These are phyloP conservation scores for Cyclostephanos tholiformis DNA, from an alignment of 108 stramenopile species.

Conservation along the genomic window DNA sequence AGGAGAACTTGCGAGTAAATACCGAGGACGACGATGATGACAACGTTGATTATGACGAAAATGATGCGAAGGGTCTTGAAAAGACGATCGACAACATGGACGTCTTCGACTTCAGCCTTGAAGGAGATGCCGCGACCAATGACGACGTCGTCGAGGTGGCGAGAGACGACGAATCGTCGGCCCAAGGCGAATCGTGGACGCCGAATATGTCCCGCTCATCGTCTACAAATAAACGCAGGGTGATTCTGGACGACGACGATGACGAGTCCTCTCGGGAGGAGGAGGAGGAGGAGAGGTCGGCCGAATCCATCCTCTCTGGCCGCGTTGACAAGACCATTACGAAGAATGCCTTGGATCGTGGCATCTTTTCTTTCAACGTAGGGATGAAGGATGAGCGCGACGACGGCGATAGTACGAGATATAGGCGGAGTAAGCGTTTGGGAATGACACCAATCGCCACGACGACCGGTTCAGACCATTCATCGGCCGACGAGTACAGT, in stretches of 20 bases:
- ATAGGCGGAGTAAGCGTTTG: background rate
- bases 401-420: background rate
- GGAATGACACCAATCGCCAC: background rate
- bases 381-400: background rate
- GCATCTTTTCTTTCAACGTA: background rate
- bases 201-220: background rate
- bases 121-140: constrained; percentile 2
- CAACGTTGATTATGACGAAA: background rate
- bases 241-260: background rate
- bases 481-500: background rate
- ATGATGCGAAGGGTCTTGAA: background rate
- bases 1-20: background rate
- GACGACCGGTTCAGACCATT: background rate
- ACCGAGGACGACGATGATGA: constrained; percentile 1
- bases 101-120: background rate
- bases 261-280: background rate
- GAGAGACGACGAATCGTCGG: background rate
- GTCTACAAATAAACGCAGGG: background rate
- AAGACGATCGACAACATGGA: background rate
- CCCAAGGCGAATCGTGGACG: background rate
- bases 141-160: background rate
- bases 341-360: background rate
- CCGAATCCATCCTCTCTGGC: background rate
- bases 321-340: background rate
- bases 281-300: background rate